phyloP scores from a whole-genome alignment of 306 rosid genomes.

The Quercus aquifolioides region DNA sequence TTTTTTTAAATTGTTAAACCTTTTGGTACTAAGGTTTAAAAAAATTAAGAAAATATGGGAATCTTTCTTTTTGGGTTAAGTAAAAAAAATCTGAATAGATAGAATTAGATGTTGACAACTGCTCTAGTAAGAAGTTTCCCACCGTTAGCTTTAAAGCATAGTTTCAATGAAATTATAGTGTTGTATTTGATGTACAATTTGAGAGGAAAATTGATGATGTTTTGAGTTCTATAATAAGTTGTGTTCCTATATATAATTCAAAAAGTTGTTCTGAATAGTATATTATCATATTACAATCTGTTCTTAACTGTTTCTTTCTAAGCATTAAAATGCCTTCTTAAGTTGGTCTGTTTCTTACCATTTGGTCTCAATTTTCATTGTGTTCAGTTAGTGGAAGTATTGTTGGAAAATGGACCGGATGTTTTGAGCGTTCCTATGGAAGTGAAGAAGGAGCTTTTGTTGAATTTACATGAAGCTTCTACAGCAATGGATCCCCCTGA shows the following conservation, averaged over 20 bases:
- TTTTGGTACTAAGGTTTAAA: background rate
- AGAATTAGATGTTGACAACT: background rate
- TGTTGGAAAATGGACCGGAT: constrained; percentile 73
- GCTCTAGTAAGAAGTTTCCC: background rate
- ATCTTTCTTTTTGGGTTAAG: background rate
- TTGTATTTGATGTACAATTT: background rate
- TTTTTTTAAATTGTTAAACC: background rate
- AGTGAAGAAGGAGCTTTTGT: constrained; percentile 67
- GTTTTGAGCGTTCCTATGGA: constrained; percentile 74
- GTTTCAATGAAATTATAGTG: background rate
- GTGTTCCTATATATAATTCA: too few species aligned
- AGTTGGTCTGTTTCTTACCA: background rate
- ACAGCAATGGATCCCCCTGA: constrained; percentile 61
- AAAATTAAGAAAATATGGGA: too few species aligned
- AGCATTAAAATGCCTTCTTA: background rate
- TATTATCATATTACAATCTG: too few species aligned
- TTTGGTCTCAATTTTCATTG: constrained; percentile 1
- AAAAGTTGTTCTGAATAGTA: too few species aligned
- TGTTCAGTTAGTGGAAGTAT: constrained; percentile 77
- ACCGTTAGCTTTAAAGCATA: background rate
- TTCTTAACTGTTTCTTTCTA: background rate
- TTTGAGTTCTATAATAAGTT: too few species aligned
- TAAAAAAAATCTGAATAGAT: background rate
- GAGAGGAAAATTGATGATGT: background rate
- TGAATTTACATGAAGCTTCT: constrained; percentile 84